Conservation (phyloP, 2,329 filamentous ascomycete species). For the Colletotrichum eremochloae region DNA sequence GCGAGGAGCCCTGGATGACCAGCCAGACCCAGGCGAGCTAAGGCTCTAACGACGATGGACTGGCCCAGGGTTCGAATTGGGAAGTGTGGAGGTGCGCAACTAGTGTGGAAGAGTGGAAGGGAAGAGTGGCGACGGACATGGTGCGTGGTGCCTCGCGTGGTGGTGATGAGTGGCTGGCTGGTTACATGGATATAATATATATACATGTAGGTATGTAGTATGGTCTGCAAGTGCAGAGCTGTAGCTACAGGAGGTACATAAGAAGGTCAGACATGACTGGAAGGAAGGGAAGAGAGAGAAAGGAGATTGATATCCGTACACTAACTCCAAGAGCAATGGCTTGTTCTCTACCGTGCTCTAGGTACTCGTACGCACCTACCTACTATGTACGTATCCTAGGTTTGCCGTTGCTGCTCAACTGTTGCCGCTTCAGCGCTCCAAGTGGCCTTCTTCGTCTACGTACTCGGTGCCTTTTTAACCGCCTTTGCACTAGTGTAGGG, state of each 20-base stretch:
- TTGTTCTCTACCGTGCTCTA: too few relatives aligned
- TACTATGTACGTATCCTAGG: too few relatives aligned
- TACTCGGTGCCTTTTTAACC: not conserved
- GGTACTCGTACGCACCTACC: too few relatives aligned
- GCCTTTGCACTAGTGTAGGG: not conserved
- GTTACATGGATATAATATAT: too few relatives aligned
- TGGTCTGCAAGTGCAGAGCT: not conserved
- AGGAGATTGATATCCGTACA: too few relatives aligned
- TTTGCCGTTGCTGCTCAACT: constrained; percentile 5
- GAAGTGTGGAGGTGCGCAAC: constrained; percentile 17
- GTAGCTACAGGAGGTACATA: not conserved
- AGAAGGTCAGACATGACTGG: not conserved
- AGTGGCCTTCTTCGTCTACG: not conserved
- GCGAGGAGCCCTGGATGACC: constrained; percentile 19
- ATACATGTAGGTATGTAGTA: too few relatives aligned
- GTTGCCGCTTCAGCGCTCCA: not conserved
- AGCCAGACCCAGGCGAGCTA: constrained; percentile 18
- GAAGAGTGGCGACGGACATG: not conserved
- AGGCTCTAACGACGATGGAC: constrained; percentile 21
- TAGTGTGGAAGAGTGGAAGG: not conserved
- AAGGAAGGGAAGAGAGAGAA: not conserved
- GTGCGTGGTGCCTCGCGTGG: not conserved
- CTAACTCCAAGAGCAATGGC: too few relatives aligned
- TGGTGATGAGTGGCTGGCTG: too few relatives aligned
- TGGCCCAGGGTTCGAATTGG: constrained; percentile 17